Evolutionary conservation across 2,329 filamentous ascomycete genomes (phyloP), one percentile per base, ranked within the genome.

Genomic region (Alternaria conjuncta): DNA sequence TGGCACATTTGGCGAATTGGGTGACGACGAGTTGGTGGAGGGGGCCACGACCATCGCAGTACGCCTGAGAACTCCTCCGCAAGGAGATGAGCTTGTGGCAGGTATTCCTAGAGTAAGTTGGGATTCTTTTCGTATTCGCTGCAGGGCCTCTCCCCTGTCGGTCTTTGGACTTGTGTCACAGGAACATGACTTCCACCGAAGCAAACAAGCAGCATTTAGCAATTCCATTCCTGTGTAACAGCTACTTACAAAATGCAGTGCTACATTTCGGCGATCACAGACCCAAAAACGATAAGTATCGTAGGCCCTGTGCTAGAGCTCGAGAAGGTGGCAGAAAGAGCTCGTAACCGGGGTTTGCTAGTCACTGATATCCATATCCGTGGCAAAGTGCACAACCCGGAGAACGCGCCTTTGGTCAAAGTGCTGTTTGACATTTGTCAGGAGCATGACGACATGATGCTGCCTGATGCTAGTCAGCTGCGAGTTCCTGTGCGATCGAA

Each of bases 311-410:
- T 63, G 4, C 44, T 32, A 5, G 51, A 57, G n/a, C 64, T 73
- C 28, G 54, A 57, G 28, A 47, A 61, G 43, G 53, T 73, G 21
- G 57, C 57, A 28, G 25, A 57, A 6, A 61, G 53, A 50, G 65
- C 65, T 44, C 59, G 59, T 30, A 54, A 59, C 10, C 56, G 59
- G 7, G 68, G 69, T 6, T 47, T 72, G 21, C 56, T 60, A 44
- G 63, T 63, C 18, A 57, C 66, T 2, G 60, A 55, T n/a, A 72
- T 71, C 20, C 61, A 72, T 32, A 54, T 72, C 28, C 56, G 65
- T 5, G 70, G 70, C 13, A 71, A 72, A 58, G 65, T 67, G 43
- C 70, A 72, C 53, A 72, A 71, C 45, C 70, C 70, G 7, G 70
- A 71, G 53, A 72, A 72, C 12, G 55, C 57, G 12, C 43, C 61